These are phyloP conservation scores for Chaetomidium leptoderma DNA, from an alignment of 495 filamentous ascomycete genomes.

Conservation along the genomic window DNA sequence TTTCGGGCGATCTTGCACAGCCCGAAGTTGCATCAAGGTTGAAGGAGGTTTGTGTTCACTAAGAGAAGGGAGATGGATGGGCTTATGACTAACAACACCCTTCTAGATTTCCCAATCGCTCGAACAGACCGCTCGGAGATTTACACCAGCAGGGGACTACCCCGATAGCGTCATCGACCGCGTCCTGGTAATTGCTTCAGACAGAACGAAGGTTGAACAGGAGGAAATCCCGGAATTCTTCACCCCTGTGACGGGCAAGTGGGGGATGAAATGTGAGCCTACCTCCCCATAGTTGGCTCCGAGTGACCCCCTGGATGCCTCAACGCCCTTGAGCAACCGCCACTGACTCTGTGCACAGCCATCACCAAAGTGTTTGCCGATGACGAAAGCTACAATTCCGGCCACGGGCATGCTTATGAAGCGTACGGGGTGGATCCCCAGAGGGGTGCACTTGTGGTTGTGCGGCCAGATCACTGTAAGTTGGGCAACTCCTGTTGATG, in stretches of 20 bases:
- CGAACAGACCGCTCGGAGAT: slow-evolving; percentile 39
- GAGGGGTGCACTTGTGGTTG: slow-evolving; percentile 55
- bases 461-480: slow-evolving; percentile 68
- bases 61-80: not conserved
- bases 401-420: slow-evolving; percentile 62
- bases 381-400: slow-evolving; percentile 61
- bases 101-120: slow-evolving; percentile 28
- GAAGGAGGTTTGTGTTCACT: slow-evolving; percentile 38
- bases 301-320: not conserved
- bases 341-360: slow-evolving; percentile 34
- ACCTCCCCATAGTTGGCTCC: too few species aligned
- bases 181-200: slow-evolving; percentile 52
- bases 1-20: slow-evolving; percentile 49
- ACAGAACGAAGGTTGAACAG: slow-evolving; percentile 53
- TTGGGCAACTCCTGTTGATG: not conserved
- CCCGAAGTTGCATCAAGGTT: slow-evolving; percentile 32
- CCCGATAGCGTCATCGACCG: slow-evolving; percentile 59
- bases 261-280: slow-evolving; percentile 52
- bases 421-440: slow-evolving; percentile 53
- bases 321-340: not conserved
- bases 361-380: slow-evolving; percentile 63
- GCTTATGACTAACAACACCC: not conserved
- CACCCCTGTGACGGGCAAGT: slow-evolving; percentile 55
- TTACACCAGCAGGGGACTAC: slow-evolving; percentile 44
- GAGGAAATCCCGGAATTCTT: slow-evolving; percentile 57